A percentile compares a stretch with the other conserved stretches of the same genome.
Evolutionary conservation across 495 filamentous ascomycete genomes (phyloP).

Genomic region (Penicilliopsis zonata): DNA sequence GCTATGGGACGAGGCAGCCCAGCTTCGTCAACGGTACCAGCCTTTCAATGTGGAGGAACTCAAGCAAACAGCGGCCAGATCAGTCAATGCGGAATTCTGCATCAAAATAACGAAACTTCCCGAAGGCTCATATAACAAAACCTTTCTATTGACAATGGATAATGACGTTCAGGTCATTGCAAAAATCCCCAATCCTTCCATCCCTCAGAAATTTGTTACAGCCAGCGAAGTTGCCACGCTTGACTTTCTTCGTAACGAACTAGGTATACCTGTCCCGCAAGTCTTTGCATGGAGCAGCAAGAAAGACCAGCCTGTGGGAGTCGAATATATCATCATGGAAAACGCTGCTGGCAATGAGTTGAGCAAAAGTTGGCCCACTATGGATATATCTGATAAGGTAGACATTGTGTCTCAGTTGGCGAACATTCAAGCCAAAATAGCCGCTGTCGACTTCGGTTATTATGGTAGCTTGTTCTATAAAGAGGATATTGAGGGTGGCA

Average conservation of each 20-base stretch:
- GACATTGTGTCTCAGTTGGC: slow-evolving; percentile 11
- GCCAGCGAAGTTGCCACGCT: slow-evolving; percentile 22
- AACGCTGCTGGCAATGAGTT: slow-evolving; percentile 3
- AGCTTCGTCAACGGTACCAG: slow-evolving; percentile 4
- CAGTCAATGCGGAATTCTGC: slow-evolving; percentile 5
- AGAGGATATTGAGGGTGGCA: slow-evolving; percentile 1
- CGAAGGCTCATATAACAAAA: slow-evolving; percentile 12
- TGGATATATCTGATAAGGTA: slow-evolving; percentile 7
- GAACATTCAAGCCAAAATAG: slow-evolving; percentile 10
- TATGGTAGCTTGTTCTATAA: slow-evolving; percentile 15
- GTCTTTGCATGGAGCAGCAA: slow-evolving; percentile 6
- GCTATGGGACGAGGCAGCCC: slow-evolving; percentile 8
- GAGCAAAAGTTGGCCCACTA: slow-evolving; percentile 3
- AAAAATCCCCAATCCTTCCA: slow-evolving; percentile 9
- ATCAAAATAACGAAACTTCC: slow-evolving; percentile 8
- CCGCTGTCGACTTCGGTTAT: slow-evolving; percentile 6
- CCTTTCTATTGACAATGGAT: slow-evolving; percentile 9
- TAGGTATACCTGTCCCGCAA: slow-evolving; percentile 10
- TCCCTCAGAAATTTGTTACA: slow-evolving; percentile 6
- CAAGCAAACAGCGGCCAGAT: slow-evolving; percentile 4
- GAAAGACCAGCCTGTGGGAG: slow-evolving; percentile 4
- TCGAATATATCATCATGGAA: slow-evolving; percentile 12
- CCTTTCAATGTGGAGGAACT: slow-evolving; percentile 12
- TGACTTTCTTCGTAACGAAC: slow-evolving; percentile 12
- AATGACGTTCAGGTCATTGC: slow-evolving; percentile 10